Evolutionary conservation across 1,284 basidiomycete genomes (phyloP).

Genomic region (Hemileia vastatrix): DNA sequence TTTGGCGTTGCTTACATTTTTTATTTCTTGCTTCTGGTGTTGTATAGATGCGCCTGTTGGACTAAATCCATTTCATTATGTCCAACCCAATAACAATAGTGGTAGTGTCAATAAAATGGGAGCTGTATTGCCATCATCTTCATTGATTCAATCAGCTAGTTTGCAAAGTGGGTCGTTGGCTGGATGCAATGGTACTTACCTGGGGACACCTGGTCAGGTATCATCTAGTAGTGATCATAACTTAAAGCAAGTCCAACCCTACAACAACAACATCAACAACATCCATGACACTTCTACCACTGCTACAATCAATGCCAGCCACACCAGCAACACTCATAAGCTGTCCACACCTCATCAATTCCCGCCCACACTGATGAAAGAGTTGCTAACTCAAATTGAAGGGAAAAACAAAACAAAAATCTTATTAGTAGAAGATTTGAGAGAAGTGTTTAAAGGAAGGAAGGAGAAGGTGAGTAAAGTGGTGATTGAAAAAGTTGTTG

Average conservation of each 20-base stretch:
- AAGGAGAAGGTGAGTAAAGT: constrained; percentile 5
- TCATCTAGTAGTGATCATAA: not conserved
- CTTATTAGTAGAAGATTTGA: constrained; percentile 11
- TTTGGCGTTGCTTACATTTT: not conserved
- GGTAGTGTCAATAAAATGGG: not conserved
- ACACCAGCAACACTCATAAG: not conserved
- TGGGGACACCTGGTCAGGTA: not conserved
- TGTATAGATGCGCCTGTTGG: constrained; percentile 10
- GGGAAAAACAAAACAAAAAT: constrained; percentile 12
- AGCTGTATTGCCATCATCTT: constrained; percentile 7
- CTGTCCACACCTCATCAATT: not conserved
- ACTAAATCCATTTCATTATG: constrained; percentile 16
- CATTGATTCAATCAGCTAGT: not conserved
- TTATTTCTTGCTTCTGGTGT: not conserved
- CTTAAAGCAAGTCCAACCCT: too few species aligned
- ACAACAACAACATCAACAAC: too few species aligned
- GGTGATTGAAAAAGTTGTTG: constrained; percentile 12
- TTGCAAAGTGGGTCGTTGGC: not conserved
- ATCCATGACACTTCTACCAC: too few species aligned
- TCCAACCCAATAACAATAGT: not conserved
- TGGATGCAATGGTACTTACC: not conserved
- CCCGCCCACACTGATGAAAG: constrained; percentile 1
- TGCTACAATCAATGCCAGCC: not conserved
- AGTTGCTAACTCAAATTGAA: constrained; percentile 4
- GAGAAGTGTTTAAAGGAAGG: constrained; percentile 3